phyloP scores from a whole-genome alignment of 768 basidiomycete genomes.

The Boletus huronensis region DNA sequence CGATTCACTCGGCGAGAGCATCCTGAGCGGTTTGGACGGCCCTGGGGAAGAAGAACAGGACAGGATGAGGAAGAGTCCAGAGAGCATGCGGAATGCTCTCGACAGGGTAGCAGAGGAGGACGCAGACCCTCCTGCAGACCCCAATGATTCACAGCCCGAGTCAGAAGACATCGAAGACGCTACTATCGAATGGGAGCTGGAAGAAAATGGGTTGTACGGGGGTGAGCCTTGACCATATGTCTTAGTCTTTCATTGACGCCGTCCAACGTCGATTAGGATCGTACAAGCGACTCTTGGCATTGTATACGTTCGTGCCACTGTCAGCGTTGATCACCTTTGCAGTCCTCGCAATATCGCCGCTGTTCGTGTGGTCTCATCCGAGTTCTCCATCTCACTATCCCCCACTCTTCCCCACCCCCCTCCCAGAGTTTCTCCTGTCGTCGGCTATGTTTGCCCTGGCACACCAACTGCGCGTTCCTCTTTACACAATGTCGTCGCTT shows the following conservation, averaged over 20 bases:
- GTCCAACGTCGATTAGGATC: slow-evolving; percentile 45
- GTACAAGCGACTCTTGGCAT: slow-evolving; percentile 49
- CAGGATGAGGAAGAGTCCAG: slow-evolving; percentile 32
- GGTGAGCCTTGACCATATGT: slow-evolving; percentile 33
- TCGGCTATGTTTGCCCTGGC: slow-evolving; percentile 47
- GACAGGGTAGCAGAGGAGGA: slow-evolving; percentile 40
- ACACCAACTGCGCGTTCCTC: slow-evolving; percentile 32
- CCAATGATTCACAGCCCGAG: slow-evolving; percentile 16
- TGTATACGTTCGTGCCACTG: slow-evolving; percentile 61
- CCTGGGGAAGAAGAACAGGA: slow-evolving; percentile 24
- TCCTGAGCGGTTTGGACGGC: slow-evolving; percentile 29
- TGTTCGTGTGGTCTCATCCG: slow-evolving; percentile 43
- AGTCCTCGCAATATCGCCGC: slow-evolving; percentile 49
- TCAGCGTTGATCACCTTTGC: slow-evolving; percentile 48
- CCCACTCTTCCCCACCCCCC: slow-evolving; percentile 53
- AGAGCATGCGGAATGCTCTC: slow-evolving; percentile 33
- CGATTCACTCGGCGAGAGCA: slow-evolving; percentile 32
- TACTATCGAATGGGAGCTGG: slow-evolving; percentile 44
- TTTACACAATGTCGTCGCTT: slow-evolving; percentile 35
- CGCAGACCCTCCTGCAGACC: slow-evolving; percentile 11
- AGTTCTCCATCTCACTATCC: slow-evolving; percentile 39
- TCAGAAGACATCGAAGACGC: slow-evolving; percentile 40
- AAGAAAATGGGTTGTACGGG: slow-evolving; percentile 46
- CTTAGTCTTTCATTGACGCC: background rate
- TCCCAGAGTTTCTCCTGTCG: slow-evolving; percentile 63